Evolutionary conservation across 139 green algal genomes (phyloP), one percentile per base, ranked within the genome.

Genomic region (Chlamydomonas sp.): DNA sequence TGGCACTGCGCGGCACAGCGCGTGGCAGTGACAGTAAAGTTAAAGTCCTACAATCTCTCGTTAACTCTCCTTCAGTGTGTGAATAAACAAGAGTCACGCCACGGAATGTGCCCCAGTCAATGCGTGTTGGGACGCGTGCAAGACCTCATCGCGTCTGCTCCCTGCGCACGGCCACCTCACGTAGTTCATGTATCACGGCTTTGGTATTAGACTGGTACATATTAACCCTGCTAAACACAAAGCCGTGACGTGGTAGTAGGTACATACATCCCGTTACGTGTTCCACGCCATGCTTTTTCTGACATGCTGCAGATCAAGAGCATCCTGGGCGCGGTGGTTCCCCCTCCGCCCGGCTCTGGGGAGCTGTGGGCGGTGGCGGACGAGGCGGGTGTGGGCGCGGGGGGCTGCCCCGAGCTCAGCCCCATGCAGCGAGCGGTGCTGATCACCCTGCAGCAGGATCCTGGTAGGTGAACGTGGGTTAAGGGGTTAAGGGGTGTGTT

Each of bases 401-500:
- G 74, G 31, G 14, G 71, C 8, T 17, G 57, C 72, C 62, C 81
- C 68, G 59, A 74, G 62, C 72, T 75, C 31, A 86, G 18, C 4
- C 72, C 63, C 80, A 80, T 85, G 86, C 86, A 91, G 63, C 59
- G 83, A 0, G 93, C 89, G 2, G 88, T 94, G 31, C 83, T 95
- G 20, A 89, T 89, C 0, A 96, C 89, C 80, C 71, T 98, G 20
- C 85, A 91, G 7, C 89, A 87, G 0, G 96, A 98, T 77, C 88
- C 94, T 18, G 92, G 92, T 93, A 69, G 5, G 80, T 15, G 18
- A 61, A 71, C 63, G 31, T 9, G 31, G 64, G 64, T 63, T 1
- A 60, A 57, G 16, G 72, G 18, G 18, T 18, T 8, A 78, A 18
- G 72, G 72, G 10, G 9, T 66, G 80, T 10, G 80, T 49, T 58